Evolutionary conservation across 106 monocot genomes (phyloP).

Genomic region (Allium fistulosum): DNA sequence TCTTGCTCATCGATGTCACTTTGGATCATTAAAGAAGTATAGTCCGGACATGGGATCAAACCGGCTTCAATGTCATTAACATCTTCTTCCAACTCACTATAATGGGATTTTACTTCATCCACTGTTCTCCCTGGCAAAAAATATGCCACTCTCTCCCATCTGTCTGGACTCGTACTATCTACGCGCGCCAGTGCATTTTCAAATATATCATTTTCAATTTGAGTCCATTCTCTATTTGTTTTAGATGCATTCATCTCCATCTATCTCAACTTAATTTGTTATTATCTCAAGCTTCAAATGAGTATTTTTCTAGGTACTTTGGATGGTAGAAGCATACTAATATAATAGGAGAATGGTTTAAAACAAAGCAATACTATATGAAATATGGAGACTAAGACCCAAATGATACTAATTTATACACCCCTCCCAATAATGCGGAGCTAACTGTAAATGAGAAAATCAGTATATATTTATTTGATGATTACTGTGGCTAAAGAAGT

Average conservation of each 20-base stretch:
- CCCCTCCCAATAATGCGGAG: too few relatives aligned
- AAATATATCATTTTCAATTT: constrained; percentile 68
- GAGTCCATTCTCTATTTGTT: constrained; percentile 29
- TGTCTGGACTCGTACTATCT: constrained; percentile 42
- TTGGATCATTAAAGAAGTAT: constrained; percentile 18
- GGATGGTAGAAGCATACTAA: too few relatives aligned
- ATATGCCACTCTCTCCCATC: constrained; percentile 54
- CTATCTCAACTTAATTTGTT: constrained; percentile 9
- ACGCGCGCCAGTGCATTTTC: constrained; percentile 55
- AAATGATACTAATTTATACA: too few relatives aligned
- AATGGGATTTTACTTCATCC: constrained; percentile 47
- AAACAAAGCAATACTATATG: too few relatives aligned
- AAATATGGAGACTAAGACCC: too few relatives aligned
- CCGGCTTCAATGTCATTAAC: constrained; percentile 73
- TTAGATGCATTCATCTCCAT: constrained; percentile 9
- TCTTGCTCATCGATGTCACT: neutral
- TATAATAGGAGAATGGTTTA: too few relatives aligned
- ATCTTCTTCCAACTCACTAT: constrained; percentile 58
- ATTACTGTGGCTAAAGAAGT: too few relatives aligned
- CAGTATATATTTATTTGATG: too few relatives aligned
- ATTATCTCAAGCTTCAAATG: too few relatives aligned
- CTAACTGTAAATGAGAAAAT: too few relatives aligned
- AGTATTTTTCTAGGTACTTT: too few relatives aligned
- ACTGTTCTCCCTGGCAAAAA: constrained; percentile 47
- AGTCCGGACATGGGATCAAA: constrained; percentile 46